Evolutionary conservation across 2,329 filamentous ascomycete genomes (phyloP), one percentile per base, ranked within the genome.

Genomic region (Cordyceps cicadae): DNA sequence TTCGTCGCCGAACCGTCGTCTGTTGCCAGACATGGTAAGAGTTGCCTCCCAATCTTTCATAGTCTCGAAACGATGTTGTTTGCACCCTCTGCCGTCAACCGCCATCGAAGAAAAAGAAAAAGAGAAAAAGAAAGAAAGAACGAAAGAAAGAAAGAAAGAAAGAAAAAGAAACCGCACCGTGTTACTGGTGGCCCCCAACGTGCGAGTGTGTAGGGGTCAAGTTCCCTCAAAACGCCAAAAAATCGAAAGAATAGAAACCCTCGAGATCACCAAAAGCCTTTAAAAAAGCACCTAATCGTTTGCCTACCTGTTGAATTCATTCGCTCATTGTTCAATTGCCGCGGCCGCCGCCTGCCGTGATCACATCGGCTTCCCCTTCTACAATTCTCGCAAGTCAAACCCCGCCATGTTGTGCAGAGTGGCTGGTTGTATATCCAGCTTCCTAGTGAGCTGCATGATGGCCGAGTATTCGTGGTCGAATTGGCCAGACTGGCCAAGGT

Each of bases 361-460:
- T 54, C 34, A 48, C 32, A 3, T 84, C 81, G 4, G 73, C 73
- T 57, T 84, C 81, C n/a, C 81, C 80, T 66, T 84, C 82, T 0
- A 81, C 81, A 57, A 84, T 84, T 39, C 80, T 76, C 2, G 81
- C 80, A 11, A 85, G 69, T 0, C 79, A 79, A 3, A 81, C 79
- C 57, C 82, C 74, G 3, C 72, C 68, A 3, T 67, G 64, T 12
- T 71, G 66, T 2, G 66, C 66, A 19, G 69, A 64, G 49, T 75
- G 72, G 19, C 72, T 73, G 59, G 85, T 82, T 88, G 84, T 41
- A 95, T 77, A 63, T 89, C 86, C 34, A 96, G 80, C 74, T 93
- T 95, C 72, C 96, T 89, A 71, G 92, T 93, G 64, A 97, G 76
- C 70, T 91, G 90, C 19, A 90, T 81, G 53, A 97, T 86, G 3